Evolutionary conservation across 495 filamentous ascomycete genomes (phyloP).

Genomic region (Jackrogersella multiformis): DNA sequence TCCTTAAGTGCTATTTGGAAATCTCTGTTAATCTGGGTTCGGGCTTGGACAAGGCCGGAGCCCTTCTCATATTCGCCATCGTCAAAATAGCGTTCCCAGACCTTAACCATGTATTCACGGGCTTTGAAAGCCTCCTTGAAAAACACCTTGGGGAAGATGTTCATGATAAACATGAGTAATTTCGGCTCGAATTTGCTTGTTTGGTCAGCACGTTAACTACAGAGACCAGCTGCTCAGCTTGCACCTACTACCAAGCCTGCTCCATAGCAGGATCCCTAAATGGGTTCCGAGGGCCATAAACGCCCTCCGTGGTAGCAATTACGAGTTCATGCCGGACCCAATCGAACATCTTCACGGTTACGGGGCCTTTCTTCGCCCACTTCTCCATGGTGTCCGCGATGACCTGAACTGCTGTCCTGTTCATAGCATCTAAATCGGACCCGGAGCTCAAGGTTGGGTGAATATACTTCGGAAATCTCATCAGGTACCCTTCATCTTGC

Average conservation of each 20-base stretch:
- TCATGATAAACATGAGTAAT: not conserved
- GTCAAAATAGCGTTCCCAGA: conserved; percentile 10
- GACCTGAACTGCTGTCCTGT: conserved; percentile 26
- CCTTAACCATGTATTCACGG: conserved; percentile 4
- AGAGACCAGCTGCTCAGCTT: conserved; percentile 6
- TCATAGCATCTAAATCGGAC: conserved; percentile 33
- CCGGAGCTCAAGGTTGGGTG: conserved; percentile 20
- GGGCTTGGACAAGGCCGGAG: conserved; percentile 1
- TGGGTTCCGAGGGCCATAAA: conserved; percentile 28
- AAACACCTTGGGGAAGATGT: not conserved
- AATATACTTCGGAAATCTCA: not conserved
- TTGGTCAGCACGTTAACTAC: conserved; percentile 34
- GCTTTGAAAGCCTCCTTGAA: not conserved
- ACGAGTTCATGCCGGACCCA: conserved; percentile 18
- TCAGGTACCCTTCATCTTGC: conserved; percentile 18
- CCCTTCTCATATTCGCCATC: not conserved
- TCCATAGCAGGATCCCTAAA: conserved; percentile 9
- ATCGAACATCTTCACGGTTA: conserved; percentile 4
- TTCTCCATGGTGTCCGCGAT: conserved; percentile 22
- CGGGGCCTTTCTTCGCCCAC: not conserved
- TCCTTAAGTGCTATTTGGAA: not conserved
- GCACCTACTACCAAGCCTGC: conserved; percentile 25
- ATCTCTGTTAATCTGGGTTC: not conserved
- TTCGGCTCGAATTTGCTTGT: conserved; percentile 17
- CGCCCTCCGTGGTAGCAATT: conserved; percentile 17